Evolutionary conservation across 176 grass and related monocot species (phyloP).

Genomic region (Carex littledalei): DNA sequence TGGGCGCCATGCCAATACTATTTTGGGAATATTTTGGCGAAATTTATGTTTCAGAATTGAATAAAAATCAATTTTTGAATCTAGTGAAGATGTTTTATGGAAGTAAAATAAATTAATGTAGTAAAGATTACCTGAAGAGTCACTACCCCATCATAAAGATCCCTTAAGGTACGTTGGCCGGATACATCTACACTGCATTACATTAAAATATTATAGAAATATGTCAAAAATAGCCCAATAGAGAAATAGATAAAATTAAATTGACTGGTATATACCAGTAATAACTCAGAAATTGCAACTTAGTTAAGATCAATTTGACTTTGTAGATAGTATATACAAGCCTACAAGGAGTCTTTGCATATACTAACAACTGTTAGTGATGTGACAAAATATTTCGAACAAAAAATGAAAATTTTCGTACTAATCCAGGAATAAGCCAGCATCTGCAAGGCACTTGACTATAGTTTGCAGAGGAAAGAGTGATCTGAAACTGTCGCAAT

Average conservation of each 20-base stretch:
- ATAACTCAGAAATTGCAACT: not conserved
- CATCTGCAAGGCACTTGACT: conserved; percentile 92
- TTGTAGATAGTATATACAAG: not conserved
- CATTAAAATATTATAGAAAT: not conserved
- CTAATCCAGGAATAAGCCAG: conserved; percentile 79
- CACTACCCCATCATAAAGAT: conserved; percentile 14
- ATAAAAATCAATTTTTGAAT: not conserved
- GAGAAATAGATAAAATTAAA: not conserved
- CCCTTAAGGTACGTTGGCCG: not conserved
- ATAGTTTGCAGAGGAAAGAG: conserved; percentile 47
- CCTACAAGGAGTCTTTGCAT: not conserved
- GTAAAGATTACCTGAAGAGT: conserved; percentile 18
- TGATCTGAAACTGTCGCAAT: conserved; percentile 64
- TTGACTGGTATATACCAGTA: not conserved
- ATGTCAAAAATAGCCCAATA: not conserved
- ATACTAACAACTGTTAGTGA: not conserved
- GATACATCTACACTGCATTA: conserved; percentile 14
- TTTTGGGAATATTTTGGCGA: not conserved
- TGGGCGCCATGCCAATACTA: not conserved
- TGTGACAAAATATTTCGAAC: not conserved
- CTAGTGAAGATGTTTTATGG: not conserved
- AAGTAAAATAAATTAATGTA: not conserved
- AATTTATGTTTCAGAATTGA: not conserved
- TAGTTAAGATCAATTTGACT: not conserved
- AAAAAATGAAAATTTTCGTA: conserved; percentile 25